Evolutionary conservation across 2,329 filamentous ascomycete genomes (phyloP).

Genomic region (Claviceps monticola): DNA sequence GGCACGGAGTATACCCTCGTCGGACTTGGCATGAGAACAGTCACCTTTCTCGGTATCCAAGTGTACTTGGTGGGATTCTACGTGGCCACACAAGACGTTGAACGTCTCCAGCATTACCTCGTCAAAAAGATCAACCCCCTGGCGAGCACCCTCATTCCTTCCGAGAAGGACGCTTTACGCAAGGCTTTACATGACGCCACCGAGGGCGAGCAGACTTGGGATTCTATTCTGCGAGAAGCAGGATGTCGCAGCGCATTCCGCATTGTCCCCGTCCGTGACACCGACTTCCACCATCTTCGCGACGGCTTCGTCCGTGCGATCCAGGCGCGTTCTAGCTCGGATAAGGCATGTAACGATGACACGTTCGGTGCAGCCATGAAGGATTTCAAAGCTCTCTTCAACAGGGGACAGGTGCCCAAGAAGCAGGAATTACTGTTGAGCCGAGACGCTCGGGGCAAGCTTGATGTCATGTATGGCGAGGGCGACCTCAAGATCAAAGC

Average conservation of each 20-base stretch:
- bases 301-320: conserved; percentile 86
- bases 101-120: conserved; percentile 63
- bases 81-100: conserved; percentile 70
- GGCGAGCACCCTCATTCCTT: conserved; percentile 70
- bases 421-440: conserved; percentile 61
- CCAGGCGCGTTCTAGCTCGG: conserved; percentile 52
- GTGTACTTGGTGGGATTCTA: conserved; percentile 95
- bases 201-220: conserved; percentile 61
- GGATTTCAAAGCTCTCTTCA: conserved; percentile 71
- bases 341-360: conserved; percentile 50
- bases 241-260: conserved; percentile 66
- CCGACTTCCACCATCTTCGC: conserved; percentile 82
- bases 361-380: conserved; percentile 61
- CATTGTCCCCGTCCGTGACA: conserved; percentile 82
- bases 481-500: conserved; percentile 34
- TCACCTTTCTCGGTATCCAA: conserved; percentile 79
- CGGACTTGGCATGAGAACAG: conserved; percentile 74
- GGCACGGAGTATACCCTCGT: conserved; percentile 71
- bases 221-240: conserved; percentile 49
- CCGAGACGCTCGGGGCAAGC: conserved; percentile 48
- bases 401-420: conserved; percentile 68
- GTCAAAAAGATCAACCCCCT: conserved; percentile 61
- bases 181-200: conserved; percentile 54
- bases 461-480: conserved; percentile 56
- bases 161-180: conserved; percentile 64